phyloP scores from a whole-genome alignment of 441 rosid species.

The Mallotus repandus region DNA sequence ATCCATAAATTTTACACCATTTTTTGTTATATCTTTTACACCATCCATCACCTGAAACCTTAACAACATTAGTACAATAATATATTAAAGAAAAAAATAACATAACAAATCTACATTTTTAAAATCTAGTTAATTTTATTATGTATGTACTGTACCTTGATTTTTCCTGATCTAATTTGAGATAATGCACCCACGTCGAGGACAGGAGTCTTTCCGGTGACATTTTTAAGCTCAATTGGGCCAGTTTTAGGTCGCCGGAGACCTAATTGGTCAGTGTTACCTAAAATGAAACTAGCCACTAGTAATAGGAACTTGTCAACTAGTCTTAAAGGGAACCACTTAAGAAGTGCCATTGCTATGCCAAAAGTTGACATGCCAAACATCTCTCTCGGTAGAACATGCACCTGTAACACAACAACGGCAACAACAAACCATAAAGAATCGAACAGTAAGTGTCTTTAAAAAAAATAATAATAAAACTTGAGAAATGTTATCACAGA shows the following conservation, averaged over 20 bases:
- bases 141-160: constrained; percentile 43
- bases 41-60: constrained; percentile 56
- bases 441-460: no score
- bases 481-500: background rate
- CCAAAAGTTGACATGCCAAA: constrained; percentile 84
- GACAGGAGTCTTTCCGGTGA: constrained; percentile 92
- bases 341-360: constrained; percentile 73
- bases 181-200: constrained; percentile 82
- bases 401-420: constrained; percentile 48
- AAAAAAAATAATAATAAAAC: no score
- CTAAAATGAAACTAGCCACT: constrained; percentile 50
- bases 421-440: background rate
- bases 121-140: no score
- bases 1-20: constrained; percentile 69
- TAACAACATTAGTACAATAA: background rate
- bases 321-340: constrained; percentile 67
- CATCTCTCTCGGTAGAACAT: constrained; percentile 87
- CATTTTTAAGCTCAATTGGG: constrained; percentile 78
- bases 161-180: constrained; percentile 62
- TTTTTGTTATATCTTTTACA: constrained; percentile 71
- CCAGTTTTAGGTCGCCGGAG: constrained; percentile 89
- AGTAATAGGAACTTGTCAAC: constrained; percentile 66
- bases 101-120: no score
- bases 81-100: background rate
- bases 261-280: constrained; percentile 73